Evolutionary conservation across 108 stramenopile genomes (phyloP), one percentile per base, ranked within the genome.

Genomic region (Chaetoceros tenuissimus): DNA sequence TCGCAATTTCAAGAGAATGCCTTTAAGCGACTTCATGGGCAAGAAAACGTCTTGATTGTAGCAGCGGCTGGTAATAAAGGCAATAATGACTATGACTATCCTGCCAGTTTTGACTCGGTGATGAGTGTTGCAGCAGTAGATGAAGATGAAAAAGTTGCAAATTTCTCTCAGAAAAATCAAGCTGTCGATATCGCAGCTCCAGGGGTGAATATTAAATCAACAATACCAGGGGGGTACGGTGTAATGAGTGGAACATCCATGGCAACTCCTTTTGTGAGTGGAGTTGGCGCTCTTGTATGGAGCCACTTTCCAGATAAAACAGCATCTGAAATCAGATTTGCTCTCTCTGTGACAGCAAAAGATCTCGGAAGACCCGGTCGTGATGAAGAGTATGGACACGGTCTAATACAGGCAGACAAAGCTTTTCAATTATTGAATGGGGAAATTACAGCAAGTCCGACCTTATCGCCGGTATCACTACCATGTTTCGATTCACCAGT

Each of bases 251-350:
- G 86, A 2, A 84, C 81, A 18, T 79, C 78, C 23, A 87, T 87
- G 86, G 82, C 86, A 29, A 64, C 59, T 1, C 86, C 86, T 23
- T 78, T 69, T 54, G 82, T 77, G 20, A 72, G 73, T 13, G 86
- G 86, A 25, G 68, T 77, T 1, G 48, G 67, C 5, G 86, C 82
- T 25, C 48, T 79, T 0, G 53, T 81, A 47, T 69, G 73, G 68
- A 64, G 68, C 23, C 67, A 62, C 34, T 62, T 71, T n/a, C 74
- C 75, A 28, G 27, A 69, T 10, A 70, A 72, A 19, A 64, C 59
- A 0, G 71, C 68, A 18, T 50, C 66, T 46, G 78, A 84, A 48
- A 64, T 80, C 24, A 53, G 75, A 13, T 59, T 71, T 53, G 78
- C 66, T 18, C 48, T 82, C 13, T 44, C 61, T n/a, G 21, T 29